These are phyloP conservation scores for Bathelium albidoporum DNA, from an alignment of 495 filamentous ascomycete species.

Conservation along the genomic window DNA sequence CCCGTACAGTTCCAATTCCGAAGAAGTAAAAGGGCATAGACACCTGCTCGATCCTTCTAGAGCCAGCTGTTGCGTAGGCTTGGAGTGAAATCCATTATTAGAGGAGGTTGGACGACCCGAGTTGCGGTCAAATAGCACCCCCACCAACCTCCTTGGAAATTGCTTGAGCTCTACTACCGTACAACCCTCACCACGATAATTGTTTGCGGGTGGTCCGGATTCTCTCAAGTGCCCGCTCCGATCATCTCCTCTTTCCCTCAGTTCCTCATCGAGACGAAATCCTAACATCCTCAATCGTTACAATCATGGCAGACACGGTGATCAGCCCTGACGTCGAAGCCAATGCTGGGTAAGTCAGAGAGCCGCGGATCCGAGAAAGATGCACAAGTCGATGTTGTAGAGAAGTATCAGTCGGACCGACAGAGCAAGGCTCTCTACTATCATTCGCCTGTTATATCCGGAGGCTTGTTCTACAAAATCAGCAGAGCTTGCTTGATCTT, in stretches of 20 bases:
- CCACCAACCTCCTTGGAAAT: background rate
- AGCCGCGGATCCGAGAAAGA: background rate
- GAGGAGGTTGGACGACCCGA: background rate
- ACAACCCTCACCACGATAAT: background rate
- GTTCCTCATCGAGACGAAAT: background rate
- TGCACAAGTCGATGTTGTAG: too few species aligned
- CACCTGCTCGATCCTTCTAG: background rate
- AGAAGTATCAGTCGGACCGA: too few species aligned
- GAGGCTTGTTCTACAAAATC: background rate
- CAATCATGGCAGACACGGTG: constrained; percentile 10
- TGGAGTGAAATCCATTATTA: background rate
- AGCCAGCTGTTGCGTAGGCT: background rate
- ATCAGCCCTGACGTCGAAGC: constrained; percentile 12
- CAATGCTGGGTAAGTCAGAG: constrained; percentile 8
- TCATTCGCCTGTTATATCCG: too few species aligned
- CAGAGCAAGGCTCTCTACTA: too few species aligned
- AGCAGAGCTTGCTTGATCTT: background rate
- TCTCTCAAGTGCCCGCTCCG: background rate
- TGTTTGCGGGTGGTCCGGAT: background rate
- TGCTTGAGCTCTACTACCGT: background rate
- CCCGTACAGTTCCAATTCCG: too few species aligned
- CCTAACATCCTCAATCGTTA: background rate
- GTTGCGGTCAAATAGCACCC: background rate
- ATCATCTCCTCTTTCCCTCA: background rate
- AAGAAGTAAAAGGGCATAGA: too few species aligned